Evolutionary conservation across 2,329 filamentous ascomycete species (phyloP), one percentile per base, ranked within the genome.

Genomic region (Lomentospora prolificans): DNA sequence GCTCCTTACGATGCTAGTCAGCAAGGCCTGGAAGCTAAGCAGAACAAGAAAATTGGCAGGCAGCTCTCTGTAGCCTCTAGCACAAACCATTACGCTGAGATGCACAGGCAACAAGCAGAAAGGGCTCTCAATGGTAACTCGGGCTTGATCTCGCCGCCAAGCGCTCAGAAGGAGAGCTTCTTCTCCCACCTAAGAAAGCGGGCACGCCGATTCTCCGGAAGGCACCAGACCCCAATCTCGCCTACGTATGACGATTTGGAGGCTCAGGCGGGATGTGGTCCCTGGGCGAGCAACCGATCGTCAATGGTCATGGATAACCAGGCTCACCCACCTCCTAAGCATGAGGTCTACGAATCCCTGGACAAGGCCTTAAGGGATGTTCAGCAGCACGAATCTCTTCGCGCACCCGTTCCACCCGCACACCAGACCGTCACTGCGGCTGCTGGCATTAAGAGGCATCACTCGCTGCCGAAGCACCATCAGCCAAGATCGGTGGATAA

Each of bases 171-270:
- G 66, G 94, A 99, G 69, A 90, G 94, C 70, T 99, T 99, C 76
- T 99, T 99, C 72, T 97, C 94, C 0, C 94, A 99, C 67, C 79
- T 99, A 6, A 83, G 94, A 57, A 99, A 99, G 72, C 86, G 92
- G 53, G 94, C 95, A 27, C 83, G 94, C 62, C 82, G 94, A 62
- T 85, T 99, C 58, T 99, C 94, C 25, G 94, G 94, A 50, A 85
- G 92, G 57, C 90, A 96, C 66, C 89, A 92, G 67, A 85, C 84
- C 12, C 86, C 89, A 6, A 82, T 87, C 57, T 89, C 90, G 17
- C 87, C 90, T 7, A 82, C 80, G 46, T 84, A 85, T 56, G 91
- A 96, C 62, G 92, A 97, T 65, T 76, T 95, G 55, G 94, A 97
- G 69, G 87, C 90, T n/a, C 91, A 92, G 65, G 89, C 88, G 54